Percentiles rank a stretch among this genome's conserved stretches.
Evolutionary conservation across 2,329 filamentous ascomycete genomes (phyloP).

Genomic region (Fonsecaea monophora): DNA sequence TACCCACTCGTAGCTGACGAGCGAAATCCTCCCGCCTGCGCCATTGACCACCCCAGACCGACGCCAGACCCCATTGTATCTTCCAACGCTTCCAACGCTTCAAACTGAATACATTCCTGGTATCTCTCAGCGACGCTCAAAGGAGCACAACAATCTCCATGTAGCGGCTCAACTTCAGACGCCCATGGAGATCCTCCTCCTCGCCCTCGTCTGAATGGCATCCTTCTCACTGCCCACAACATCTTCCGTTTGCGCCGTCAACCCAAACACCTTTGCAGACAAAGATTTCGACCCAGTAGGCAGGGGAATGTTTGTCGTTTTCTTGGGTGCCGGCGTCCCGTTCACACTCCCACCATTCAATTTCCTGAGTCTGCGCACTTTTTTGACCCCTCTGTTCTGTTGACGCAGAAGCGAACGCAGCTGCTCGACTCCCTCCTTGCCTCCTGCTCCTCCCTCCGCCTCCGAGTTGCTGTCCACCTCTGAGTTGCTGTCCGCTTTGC

Average conservation of each 20-base stretch:
- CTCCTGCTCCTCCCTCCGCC: not conserved
- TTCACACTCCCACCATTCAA: constrained; percentile 34
- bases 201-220: constrained; percentile 18
- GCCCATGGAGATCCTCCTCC: constrained; percentile 9
- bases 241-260: not conserved
- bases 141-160: not conserved
- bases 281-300: constrained; percentile 17
- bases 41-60: no score
- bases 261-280: not conserved
- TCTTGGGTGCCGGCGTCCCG: constrained; percentile 35
- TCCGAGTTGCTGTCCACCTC: not conserved
- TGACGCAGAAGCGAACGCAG: not conserved
- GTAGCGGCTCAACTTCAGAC: constrained; percentile 1
- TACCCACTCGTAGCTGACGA: no score
- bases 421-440: not conserved
- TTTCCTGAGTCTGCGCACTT: constrained; percentile 36
- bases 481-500: not conserved
- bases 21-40: no score
- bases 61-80: no score
- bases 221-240: constrained; percentile 5
- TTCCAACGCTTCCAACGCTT: no score
- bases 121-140: not conserved
- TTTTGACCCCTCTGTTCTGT: constrained; percentile 21
- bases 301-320: constrained; percentile 27
- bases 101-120: not conserved